phyloP scores from a whole-genome alignment of 352 stramenopile genomes.

The Pythium phragmitis region DNA sequence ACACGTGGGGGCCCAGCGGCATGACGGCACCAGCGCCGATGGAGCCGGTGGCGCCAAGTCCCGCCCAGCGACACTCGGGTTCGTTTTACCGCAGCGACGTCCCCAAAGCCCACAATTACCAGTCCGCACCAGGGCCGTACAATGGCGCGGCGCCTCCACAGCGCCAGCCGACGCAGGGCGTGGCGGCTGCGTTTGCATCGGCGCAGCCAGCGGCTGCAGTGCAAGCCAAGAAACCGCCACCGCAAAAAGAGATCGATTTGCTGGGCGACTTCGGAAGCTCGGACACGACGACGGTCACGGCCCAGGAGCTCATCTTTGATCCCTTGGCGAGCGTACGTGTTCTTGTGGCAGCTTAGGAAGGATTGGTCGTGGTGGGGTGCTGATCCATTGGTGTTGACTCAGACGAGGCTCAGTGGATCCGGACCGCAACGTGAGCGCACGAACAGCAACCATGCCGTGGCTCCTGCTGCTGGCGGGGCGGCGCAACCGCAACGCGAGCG shows the following conservation, averaged over 20 bases:
- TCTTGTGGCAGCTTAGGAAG: background rate
- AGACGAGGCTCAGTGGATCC: conserved; percentile 15
- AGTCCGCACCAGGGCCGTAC: conserved; percentile 15
- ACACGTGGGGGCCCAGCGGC: conserved; percentile 63
- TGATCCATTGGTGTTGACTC: background rate
- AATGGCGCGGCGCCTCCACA: background rate
- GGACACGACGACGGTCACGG: conserved; percentile 56
- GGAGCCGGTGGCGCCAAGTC: conserved; percentile 26
- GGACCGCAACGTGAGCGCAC: conserved; percentile 25
- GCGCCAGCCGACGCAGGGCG: conserved; percentile 5
- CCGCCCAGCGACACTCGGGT: conserved; percentile 26
- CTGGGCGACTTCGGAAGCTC: conserved; percentile 62
- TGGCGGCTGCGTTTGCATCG: conserved; percentile 19
- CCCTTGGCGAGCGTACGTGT: conserved; percentile 56
- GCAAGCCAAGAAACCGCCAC: conserved; percentile 15
- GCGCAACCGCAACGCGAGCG: conserved; percentile 15
- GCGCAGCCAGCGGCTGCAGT: background rate
- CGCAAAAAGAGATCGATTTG: conserved; percentile 71
- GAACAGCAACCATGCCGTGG: conserved; percentile 18
- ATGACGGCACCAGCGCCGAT: conserved; percentile 35
- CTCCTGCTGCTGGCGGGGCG: background rate
- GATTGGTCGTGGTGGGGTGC: background rate
- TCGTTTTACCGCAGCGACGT: conserved; percentile 16
- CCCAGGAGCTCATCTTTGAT: conserved; percentile 74
- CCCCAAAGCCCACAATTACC: background rate